Evolutionary conservation across 2,329 filamentous ascomycete genomes (phyloP), one percentile per base, ranked within the genome.

Genomic region (Aspergillus awamori): DNA sequence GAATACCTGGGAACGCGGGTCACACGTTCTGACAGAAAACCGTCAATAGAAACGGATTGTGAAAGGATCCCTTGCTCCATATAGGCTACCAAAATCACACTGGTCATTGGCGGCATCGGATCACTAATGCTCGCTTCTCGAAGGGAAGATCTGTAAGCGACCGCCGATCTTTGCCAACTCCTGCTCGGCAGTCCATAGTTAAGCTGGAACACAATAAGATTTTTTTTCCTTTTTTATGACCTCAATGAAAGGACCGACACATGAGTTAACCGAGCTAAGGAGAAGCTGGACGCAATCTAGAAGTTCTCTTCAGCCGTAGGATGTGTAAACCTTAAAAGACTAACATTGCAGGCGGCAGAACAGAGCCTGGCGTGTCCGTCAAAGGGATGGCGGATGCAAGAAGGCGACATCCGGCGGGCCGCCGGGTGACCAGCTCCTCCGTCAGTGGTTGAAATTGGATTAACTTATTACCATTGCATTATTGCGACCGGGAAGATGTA

Each of bases 341-440:
- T 30, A 56, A 56, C 24, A 38, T 41, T 49, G 47, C 55, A 49
- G 43, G 38, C 28, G 33, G 38, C 30, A 26, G 20, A 39, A 36
- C 15, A n/a, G 43, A 39, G 33, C 53, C 48, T 43, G 47, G 53
- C 60, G 57, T 61, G 62, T 63, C 61, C 57, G 58, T 56, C 58
- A 63, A 58, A 58, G 45, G 49, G 43, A 52, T 60, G 56, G 33
- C 59, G 62, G 63, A 65, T 63, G 63, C 55, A 63, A 59, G 56
- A 62, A 54, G 43, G 63, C 59, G 60, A 62, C 59, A 60, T 64
- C 63, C 63, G 62, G 43, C 63, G 63, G 63, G 58, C 63, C 62
- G 63, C 28, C 57, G 63, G 57, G 57, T 51, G 61, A 45, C 49
- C 58, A 53, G 43, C 33, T 36, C 20, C 22, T 13, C 51, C 45